A percentile compares a stretch with the other conserved stretches of the same genome.
Evolutionary conservation across 495 filamentous ascomycete species (phyloP).

Genomic region (Neurospora sp.): DNA sequence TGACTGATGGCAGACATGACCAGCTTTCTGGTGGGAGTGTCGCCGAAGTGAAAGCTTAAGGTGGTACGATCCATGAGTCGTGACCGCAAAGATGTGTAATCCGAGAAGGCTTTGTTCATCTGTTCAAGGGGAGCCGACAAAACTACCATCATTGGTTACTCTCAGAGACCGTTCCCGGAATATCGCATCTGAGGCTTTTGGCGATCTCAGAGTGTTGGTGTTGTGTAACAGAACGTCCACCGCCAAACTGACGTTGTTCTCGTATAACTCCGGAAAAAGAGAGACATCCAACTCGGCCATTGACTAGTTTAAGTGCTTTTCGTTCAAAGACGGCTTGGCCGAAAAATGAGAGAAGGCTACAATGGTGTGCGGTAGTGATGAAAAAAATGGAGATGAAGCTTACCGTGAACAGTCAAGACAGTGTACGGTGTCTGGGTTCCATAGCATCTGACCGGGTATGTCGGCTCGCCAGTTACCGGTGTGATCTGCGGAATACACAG

Average conservation of each 20-base stretch:
- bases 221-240: slow-evolving; percentile 1
- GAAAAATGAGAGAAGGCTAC: neutral
- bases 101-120: neutral
- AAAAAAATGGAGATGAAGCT: neutral
- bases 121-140: neutral
- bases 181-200: neutral
- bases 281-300: neutral
- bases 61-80: neutral
- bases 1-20: neutral
- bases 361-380: neutral
- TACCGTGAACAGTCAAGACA: neutral
- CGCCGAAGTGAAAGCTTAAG: neutral
- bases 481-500: neutral
- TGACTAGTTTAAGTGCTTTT: neutral
- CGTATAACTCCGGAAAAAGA: neutral
- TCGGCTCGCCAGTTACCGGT: neutral
- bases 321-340: neutral
- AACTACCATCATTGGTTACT: neutral
- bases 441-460: neutral
- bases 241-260: slow-evolving; percentile 11
- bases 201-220: neutral
- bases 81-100: neutral
- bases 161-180: neutral
- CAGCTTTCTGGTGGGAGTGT: neutral
- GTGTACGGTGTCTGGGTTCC: neutral